phyloP scores from a whole-genome alignment of 2,329 filamentous ascomycete species.

The Talaromyces sp. region DNA sequence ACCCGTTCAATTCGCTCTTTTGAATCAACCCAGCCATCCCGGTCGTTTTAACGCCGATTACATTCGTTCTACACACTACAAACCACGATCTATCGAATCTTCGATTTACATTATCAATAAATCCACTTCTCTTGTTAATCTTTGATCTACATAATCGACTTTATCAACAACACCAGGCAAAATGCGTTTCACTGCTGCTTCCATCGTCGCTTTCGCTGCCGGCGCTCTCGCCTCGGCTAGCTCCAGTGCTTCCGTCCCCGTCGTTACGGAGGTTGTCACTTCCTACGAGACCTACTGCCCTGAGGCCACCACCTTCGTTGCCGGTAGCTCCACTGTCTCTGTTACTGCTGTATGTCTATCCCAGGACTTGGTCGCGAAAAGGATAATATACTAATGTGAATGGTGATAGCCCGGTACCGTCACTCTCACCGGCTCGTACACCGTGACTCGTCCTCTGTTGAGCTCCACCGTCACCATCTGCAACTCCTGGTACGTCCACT shows the following conservation, averaged over 20 bases:
- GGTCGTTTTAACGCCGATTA: slow-evolving; percentile 22
- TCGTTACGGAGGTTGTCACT: slow-evolving; percentile 57
- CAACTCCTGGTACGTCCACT: slow-evolving; percentile 39
- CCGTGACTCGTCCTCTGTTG: slow-evolving; percentile 53
- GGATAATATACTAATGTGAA: neutral
- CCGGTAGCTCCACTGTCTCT: slow-evolving; percentile 67
- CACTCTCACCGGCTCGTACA: slow-evolving; percentile 74
- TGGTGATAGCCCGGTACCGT: slow-evolving; percentile 60
- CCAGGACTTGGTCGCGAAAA: neutral
- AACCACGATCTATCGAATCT: neutral
- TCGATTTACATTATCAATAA: neutral
- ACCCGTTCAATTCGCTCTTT: slow-evolving; percentile 12
- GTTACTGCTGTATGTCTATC: slow-evolving; percentile 57
- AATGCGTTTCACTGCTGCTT: slow-evolving; percentile 52
- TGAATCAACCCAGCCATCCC: slow-evolving; percentile 10
- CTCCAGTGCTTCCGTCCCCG: slow-evolving; percentile 10
- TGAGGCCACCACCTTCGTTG: slow-evolving; percentile 61
- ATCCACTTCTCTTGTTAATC: slow-evolving; percentile 9
- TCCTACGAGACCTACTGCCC: slow-evolving; percentile 72
- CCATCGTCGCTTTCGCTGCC: slow-evolving; percentile 41
- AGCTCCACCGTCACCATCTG: slow-evolving; percentile 54
- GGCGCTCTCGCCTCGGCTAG: slow-evolving; percentile 33
- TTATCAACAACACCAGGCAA: slow-evolving; percentile 19
- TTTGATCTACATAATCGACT: neutral
- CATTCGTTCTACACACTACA: slow-evolving; percentile 17